Percentiles rank a stretch among this genome's conserved stretches.
phyloP scores from a whole-genome alignment of 805 yeast genomes.

The Starmerella floricola region DNA sequence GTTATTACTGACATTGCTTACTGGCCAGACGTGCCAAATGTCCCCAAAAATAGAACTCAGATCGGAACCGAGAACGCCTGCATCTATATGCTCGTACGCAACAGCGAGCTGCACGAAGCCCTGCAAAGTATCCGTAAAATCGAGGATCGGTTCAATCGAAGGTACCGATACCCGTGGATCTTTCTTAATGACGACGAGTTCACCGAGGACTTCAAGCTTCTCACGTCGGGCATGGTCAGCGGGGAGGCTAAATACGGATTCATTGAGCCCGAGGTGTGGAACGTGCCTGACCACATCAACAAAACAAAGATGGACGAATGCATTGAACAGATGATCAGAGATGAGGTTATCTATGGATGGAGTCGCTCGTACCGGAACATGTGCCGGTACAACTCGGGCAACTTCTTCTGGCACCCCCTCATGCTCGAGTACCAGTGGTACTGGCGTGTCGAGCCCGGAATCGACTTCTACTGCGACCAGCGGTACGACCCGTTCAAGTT shows the following conservation, averaged over 20 bases:
- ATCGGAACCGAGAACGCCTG: slow-evolving; percentile 69
- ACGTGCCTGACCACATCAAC: slow-evolving; percentile 62
- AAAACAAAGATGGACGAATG: slow-evolving; percentile 39
- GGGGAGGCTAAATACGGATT: slow-evolving; percentile 70
- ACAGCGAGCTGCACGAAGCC: slow-evolving; percentile 65
- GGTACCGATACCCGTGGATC: slow-evolving; percentile 87
- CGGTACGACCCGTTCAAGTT: slow-evolving; percentile 64
- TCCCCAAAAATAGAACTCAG: slow-evolving; percentile 26
- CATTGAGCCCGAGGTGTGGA: slow-evolving; percentile 78
- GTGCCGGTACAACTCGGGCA: slow-evolving; percentile 92
- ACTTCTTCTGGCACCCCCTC: slow-evolving; percentile 67
- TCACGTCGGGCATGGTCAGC: slow-evolving; percentile 54
- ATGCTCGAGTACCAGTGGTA: slow-evolving; percentile 70
- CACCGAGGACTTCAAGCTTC: slow-evolving; percentile 62
- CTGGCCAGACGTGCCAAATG: slow-evolving; percentile 21
- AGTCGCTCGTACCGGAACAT: slow-evolving; percentile 70
- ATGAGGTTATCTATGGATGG: slow-evolving; percentile 50
- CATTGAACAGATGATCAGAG: slow-evolving; percentile 35
- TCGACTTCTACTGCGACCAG: slow-evolving; percentile 71
- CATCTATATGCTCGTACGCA: slow-evolving; percentile 74
- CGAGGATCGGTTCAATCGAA: slow-evolving; percentile 78
- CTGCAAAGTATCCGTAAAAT: slow-evolving; percentile 65
- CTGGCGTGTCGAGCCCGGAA: slow-evolving; percentile 92
- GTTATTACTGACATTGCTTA: slow-evolving; percentile 20
- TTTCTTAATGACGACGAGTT: slow-evolving; percentile 82